Evolutionary conservation across 1,284 basidiomycete species (phyloP).

Genomic region (Papiliotrema nemorosa): DNA sequence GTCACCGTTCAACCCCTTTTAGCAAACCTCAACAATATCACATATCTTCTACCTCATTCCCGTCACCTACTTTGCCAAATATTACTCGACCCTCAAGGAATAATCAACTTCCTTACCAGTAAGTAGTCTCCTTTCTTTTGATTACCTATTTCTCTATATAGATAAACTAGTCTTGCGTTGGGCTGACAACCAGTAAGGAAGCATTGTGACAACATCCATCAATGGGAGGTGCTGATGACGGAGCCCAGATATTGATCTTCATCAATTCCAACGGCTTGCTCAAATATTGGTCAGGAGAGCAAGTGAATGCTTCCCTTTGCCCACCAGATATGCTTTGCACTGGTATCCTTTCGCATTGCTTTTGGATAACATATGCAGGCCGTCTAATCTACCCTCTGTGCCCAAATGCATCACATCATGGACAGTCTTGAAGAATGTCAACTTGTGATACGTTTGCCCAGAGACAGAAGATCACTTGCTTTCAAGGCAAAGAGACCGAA

Average conservation of each 20-base stretch:
- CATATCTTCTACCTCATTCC: no score
- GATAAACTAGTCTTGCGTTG: neutral
- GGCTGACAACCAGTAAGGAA: neutral
- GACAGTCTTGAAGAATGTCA: neutral
- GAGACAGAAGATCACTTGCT: neutral
- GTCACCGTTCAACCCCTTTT: no score
- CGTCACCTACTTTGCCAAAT: no score
- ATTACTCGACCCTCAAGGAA: no score
- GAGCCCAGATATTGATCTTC: conserved; percentile 6
- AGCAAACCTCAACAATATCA: no score
- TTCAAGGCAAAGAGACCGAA: neutral
- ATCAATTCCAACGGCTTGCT: neutral
- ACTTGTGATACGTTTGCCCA: neutral
- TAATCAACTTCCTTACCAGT: no score
- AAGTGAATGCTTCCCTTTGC: neutral
- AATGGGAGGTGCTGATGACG: neutral
- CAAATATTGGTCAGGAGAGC: neutral
- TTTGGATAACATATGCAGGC: neutral
- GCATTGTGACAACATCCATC: neutral
- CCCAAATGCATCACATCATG: neutral
- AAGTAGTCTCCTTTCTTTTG: no score
- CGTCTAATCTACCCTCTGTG: neutral
- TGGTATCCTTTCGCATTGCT: neutral
- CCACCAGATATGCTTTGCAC: neutral
- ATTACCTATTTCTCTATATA: neutral